Evolutionary conservation across 2,329 filamentous ascomycete genomes (phyloP), one percentile per base, ranked within the genome.

Genomic region (Ceratocystis alfenasii): DNA sequence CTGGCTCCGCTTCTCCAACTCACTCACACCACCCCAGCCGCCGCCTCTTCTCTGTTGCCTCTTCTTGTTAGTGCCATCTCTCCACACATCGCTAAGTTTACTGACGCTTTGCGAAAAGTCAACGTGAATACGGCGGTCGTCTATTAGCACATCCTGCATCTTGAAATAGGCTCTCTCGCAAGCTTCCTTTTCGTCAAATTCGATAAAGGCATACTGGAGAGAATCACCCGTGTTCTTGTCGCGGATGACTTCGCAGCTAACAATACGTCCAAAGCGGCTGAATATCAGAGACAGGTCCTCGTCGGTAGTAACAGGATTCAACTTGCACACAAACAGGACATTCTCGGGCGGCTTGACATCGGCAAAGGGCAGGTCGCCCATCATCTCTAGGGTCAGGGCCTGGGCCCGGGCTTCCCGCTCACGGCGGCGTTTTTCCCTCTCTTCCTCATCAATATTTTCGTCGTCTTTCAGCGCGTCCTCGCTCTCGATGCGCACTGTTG

Each of bases 301-400:
- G 72, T 96, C 93, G 72, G 90, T 88, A 8, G 94, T 99, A 60
- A 99, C 91, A 0, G 94, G 94, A 71, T 99, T 99, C 55, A 99
- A 81, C 75, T 99, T 99, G 86, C 94, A 99, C 55, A 99, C 92
- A 73, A 99, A 99, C 1, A 99, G 81, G 15, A 99, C 87, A 74
- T 99, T 97, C 77, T 99, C 94, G 0, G 94, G 94, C 3, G 94
- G 94, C 71, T 93, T 95, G 71, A 99, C 92, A 76, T 99, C 94
- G 67, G 94, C 94, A 75, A 96, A 99, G 3, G 94, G 94, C 67
- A 99, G 79, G 74, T 99, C 94, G 55, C 94, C 94, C 76, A 99
- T 94, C 86, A 99, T 95, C 77, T 99, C 94, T 61, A 99, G 81
- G 1, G 93, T 97, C 72, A 99, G 78, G 0, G 94, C 94, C 75